phyloP scores from a whole-genome alignment of 1,284 basidiomycete species.

The Porodaedalea pini region DNA sequence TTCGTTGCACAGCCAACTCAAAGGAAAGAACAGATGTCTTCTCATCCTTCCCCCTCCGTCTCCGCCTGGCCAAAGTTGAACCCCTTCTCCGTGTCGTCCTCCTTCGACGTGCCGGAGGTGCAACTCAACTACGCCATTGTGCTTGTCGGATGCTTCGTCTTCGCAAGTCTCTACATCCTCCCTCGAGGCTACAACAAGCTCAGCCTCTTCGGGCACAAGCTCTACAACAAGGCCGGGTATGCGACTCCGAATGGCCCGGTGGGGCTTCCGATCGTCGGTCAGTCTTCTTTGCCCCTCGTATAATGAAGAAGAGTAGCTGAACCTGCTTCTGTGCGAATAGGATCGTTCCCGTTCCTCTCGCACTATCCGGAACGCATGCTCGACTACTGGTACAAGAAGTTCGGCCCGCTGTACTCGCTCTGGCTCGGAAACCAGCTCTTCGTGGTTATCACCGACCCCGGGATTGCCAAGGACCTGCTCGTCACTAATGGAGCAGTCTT shows the following conservation, averaged over 20 bases:
- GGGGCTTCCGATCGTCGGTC: constrained; percentile 12
- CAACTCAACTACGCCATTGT: constrained; percentile 4
- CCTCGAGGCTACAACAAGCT: background rate
- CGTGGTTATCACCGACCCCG: constrained; percentile 40
- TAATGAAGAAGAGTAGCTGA: background rate
- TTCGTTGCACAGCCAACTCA: background rate
- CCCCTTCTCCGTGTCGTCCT: constrained; percentile 1
- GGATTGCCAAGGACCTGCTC: constrained; percentile 39
- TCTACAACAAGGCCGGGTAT: constrained; percentile 11
- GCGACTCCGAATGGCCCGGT: constrained; percentile 9
- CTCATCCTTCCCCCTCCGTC: constrained; percentile 9
- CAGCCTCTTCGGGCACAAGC: background rate
- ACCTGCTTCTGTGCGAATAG: background rate
- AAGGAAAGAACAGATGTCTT: constrained; percentile 1
- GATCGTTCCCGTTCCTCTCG: constrained; percentile 30
- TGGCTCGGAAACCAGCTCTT: constrained; percentile 43
- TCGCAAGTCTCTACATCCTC: background rate
- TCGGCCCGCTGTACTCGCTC: constrained; percentile 38
- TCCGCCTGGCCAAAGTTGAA: constrained; percentile 13
- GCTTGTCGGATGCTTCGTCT: constrained; percentile 6
- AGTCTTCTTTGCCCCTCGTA: background rate
- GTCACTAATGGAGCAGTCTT: constrained; percentile 42
- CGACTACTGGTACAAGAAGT: constrained; percentile 37
- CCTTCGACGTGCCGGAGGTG: constrained; percentile 1
- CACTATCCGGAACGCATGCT: constrained; percentile 38